These are phyloP conservation scores for Schizosaccharomyces octosporus DNA, from an alignment of 805 yeast species.

Conservation along the genomic window DNA sequence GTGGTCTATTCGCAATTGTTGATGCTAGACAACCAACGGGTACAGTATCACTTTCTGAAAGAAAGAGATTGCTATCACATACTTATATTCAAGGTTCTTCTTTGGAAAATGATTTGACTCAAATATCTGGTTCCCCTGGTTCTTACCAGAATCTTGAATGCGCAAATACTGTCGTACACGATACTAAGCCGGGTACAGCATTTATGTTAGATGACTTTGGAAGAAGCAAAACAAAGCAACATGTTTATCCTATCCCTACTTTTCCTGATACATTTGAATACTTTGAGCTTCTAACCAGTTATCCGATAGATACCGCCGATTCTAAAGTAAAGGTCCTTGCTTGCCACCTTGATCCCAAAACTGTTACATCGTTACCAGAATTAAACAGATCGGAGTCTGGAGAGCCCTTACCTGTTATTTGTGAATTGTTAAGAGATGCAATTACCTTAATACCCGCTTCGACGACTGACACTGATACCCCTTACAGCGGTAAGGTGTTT, in stretches of 20 bases:
- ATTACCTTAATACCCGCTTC: background rate
- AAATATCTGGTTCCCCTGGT: background rate
- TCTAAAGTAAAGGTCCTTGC: background rate
- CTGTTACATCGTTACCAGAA: background rate
- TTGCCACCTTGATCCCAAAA: background rate
- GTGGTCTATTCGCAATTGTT: slow-evolving; percentile 32
- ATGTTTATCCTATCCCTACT: background rate
- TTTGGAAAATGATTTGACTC: background rate
- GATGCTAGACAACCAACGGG: slow-evolving; percentile 21
- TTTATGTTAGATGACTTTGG: background rate
- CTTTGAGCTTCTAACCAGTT: background rate
- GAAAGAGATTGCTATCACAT: slow-evolving; percentile 32
- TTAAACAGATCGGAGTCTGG: background rate
- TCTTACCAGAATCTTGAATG: background rate
- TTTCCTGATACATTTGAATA: background rate
- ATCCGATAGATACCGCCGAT: background rate
- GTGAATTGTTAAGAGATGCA: background rate
- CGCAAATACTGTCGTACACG: background rate
- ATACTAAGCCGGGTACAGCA: background rate
- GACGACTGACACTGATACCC: background rate
- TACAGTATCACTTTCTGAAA: slow-evolving; percentile 25
- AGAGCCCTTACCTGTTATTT: background rate
- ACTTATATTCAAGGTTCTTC: slow-evolving; percentile 1
- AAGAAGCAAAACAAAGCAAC: background rate
- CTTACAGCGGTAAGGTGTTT: background rate